Evolutionary conservation across 225 moss, liverwort and hornwort species (phyloP), one percentile per base, ranked within the genome.

Genomic region (Physcomitrium patens): DNA sequence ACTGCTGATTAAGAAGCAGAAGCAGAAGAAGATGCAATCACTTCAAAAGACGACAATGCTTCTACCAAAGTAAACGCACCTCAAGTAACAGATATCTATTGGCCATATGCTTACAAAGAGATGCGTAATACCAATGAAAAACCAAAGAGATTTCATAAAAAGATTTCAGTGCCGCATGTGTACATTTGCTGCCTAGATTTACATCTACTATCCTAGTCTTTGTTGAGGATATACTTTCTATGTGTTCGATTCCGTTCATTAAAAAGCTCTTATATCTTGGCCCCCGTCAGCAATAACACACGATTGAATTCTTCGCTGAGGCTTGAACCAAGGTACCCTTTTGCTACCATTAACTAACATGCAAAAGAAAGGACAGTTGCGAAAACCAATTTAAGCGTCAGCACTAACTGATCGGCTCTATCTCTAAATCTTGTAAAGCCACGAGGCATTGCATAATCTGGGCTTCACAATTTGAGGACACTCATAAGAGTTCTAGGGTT

Each of bases 181-280:
- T 78, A 84, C 68, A 78, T 19, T 45, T 43, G 13, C 18, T 48
- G 63, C 44, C 22, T 50, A 19, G 16, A 65, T 27, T 66, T 73
- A 84, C 80, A 77, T 27, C 43, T 46, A 53, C 42, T 49, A 4
- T 69, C 59, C 50, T 20, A 15, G n/a, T 15, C 61, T 71, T 51
- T 10, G 11, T 23, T 27, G 15, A 74, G 49, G 58, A 46, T 8
- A 3, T 4, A 4, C 31, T 37, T 37, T 65, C 52, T 67, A 4
- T 31, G 7, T 19, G 42, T 68, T 48, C 58, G 8, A 55, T 22
- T 48, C 65, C 22, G 31, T 37, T 2, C 31, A 37, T 37, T 37
- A 37, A 79, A 55, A 41, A 79, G 37, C 60, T 76, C 49, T 16
- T 76, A 22, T 60, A 60, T 51, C 24, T 45, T 31, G 62, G 57